Conservation (phyloP, 208 protist genomes). For the Acanthamoeba comandoni region DNA sequence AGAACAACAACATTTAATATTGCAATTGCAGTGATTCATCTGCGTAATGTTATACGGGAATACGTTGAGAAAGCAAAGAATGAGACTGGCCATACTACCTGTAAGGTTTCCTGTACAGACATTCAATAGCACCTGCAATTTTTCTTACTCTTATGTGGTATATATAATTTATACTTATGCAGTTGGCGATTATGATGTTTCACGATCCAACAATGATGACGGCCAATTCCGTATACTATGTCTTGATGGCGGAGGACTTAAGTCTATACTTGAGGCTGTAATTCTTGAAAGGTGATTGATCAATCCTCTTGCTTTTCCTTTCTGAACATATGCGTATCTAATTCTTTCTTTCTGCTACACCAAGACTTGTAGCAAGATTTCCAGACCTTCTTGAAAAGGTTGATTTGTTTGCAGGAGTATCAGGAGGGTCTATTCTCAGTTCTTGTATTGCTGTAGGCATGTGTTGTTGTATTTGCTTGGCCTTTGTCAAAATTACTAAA, state of each 20-base stretch:
- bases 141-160: no score
- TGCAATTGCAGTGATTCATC: neutral
- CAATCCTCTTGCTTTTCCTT: slow-evolving; percentile 1
- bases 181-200: slow-evolving; percentile 31
- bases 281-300: slow-evolving; percentile 56
- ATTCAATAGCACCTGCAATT: no score
- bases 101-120: no score
- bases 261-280: slow-evolving; percentile 58
- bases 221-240: slow-evolving; percentile 48
- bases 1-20: no score
- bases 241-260: slow-evolving; percentile 61
- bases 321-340: neutral
- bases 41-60: slow-evolving; percentile 51
- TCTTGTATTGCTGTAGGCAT: slow-evolving; percentile 23
- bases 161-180: neutral
- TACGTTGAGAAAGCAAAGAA: slow-evolving; percentile 54
- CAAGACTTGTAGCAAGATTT: slow-evolving; percentile 36
- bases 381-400: slow-evolving; percentile 54
- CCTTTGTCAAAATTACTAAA: neutral
- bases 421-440: slow-evolving; percentile 13
- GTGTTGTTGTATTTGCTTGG: no score
- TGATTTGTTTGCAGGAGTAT: slow-evolving; percentile 55
- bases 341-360: neutral
- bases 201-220: neutral
- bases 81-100: slow-evolving; percentile 35